Evolutionary conservation across 2,329 filamentous ascomycete species (phyloP).

Genomic region (Calonectria pauciramosa): DNA sequence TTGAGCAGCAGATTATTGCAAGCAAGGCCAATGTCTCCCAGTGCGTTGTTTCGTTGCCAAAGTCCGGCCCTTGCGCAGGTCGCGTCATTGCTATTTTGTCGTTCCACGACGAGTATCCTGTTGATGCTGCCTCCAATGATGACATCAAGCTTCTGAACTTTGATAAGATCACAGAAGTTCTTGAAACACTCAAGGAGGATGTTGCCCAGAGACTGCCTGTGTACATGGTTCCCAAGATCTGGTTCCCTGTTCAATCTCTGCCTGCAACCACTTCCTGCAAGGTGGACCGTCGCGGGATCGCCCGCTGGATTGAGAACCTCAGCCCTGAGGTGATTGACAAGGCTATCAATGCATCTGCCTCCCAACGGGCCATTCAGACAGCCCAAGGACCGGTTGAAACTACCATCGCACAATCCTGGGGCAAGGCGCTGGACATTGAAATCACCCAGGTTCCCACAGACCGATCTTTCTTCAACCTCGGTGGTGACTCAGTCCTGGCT

Average conservation of each 20-base stretch:
- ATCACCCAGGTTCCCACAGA: background rate
- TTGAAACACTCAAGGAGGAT: background rate
- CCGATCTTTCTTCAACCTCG: background rate
- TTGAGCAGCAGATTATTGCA: slow-evolving; percentile 4
- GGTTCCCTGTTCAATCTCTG: background rate
- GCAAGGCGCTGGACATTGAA: background rate
- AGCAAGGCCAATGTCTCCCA: background rate
- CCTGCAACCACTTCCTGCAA: background rate
- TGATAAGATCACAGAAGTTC: background rate
- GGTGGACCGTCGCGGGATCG: background rate
- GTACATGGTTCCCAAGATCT: background rate
- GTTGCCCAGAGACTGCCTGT: background rate
- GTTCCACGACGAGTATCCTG: background rate
- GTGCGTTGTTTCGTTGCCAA: background rate
- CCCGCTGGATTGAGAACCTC: background rate
- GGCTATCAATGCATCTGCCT: background rate
- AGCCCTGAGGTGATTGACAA: background rate
- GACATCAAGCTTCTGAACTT: background rate
- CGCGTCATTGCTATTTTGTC: background rate
- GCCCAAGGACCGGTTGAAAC: background rate
- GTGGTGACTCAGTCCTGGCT: background rate
- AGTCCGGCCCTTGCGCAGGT: background rate
- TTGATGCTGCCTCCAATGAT: background rate
- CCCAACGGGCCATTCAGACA: background rate
- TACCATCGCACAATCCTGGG: background rate